phyloP scores from a whole-genome alignment of 345 rosid species.

The Viola odorata region DNA sequence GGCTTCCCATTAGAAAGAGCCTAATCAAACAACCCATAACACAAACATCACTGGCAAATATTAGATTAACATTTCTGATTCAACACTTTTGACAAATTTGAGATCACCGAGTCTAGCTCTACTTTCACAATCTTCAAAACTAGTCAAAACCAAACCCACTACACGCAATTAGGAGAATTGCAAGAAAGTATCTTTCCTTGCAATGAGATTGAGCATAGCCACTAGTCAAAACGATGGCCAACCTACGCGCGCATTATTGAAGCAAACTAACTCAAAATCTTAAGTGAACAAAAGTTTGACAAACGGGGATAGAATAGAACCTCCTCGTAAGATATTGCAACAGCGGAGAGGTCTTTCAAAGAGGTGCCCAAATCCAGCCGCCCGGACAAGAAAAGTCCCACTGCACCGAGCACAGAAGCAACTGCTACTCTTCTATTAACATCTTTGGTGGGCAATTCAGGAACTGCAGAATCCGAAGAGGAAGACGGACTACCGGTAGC shows the following conservation, averaged over 20 bases:
- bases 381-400: conserved; percentile 51
- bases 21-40: conserved; percentile 26
- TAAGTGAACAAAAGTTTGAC: background rate
- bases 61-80: too few species aligned
- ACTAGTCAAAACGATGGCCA: too few species aligned
- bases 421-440: conserved; percentile 50
- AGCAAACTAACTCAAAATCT: background rate
- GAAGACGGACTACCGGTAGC: conserved; percentile 25
- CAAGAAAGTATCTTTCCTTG: too few species aligned
- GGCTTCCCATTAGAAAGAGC: conserved; percentile 93
- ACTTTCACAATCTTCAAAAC: too few species aligned
- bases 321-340: conserved; percentile 71
- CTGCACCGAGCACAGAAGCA: conserved; percentile 45
- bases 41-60: background rate
- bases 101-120: too few species aligned
- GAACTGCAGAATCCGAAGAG: conserved; percentile 32
- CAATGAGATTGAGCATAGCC: too few species aligned
- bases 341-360: conserved; percentile 62
- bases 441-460: conserved; percentile 58
- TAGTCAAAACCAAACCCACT: too few species aligned
- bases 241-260: background rate
- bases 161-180: too few species aligned
- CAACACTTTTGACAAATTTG: too few species aligned
- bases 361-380: conserved; percentile 78
- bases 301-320: conserved; percentile 19